phyloP scores from a whole-genome alignment of 2,329 filamentous ascomycete genomes.

The Claviceps monticola region DNA sequence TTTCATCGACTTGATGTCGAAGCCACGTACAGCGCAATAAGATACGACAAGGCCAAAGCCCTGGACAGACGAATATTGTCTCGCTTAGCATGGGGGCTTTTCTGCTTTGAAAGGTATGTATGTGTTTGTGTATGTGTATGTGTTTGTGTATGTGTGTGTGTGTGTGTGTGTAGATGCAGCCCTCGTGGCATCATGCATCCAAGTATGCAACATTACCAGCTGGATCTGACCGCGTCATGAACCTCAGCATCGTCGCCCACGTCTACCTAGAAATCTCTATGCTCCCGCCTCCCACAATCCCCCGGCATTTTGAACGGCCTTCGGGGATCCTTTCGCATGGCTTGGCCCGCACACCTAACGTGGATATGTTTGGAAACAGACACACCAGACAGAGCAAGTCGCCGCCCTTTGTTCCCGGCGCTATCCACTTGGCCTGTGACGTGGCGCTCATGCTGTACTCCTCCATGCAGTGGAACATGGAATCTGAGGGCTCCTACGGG shows the following conservation, averaged over 20 bases:
- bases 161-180: not conserved
- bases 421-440: slow-evolving; percentile 7
- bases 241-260: slow-evolving; percentile 6
- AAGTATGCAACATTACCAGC: not conserved
- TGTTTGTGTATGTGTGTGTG: not conserved
- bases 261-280: slow-evolving; percentile 7
- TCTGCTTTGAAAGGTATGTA: slow-evolving; percentile 11
- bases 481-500: not conserved
- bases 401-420: slow-evolving; percentile 6
- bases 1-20: slow-evolving; percentile 7
- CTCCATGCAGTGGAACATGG: slow-evolving; percentile 6
- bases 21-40: slow-evolving; percentile 1
- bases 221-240: not conserved
- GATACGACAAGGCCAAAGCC: not conserved
- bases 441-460: slow-evolving; percentile 8
- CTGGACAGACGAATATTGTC: slow-evolving; percentile 5
- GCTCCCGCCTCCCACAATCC: slow-evolving; percentile 5
- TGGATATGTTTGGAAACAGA: slow-evolving; percentile 6
- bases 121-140: not conserved
- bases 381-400: slow-evolving; percentile 1
- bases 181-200: not conserved
- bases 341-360: not conserved
- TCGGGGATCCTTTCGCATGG: not conserved
- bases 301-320: slow-evolving; percentile 6
- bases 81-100: slow-evolving; percentile 9